phyloP scores from a whole-genome alignment of 148 eudicot species.

The Dianthus caryophyllus region DNA sequence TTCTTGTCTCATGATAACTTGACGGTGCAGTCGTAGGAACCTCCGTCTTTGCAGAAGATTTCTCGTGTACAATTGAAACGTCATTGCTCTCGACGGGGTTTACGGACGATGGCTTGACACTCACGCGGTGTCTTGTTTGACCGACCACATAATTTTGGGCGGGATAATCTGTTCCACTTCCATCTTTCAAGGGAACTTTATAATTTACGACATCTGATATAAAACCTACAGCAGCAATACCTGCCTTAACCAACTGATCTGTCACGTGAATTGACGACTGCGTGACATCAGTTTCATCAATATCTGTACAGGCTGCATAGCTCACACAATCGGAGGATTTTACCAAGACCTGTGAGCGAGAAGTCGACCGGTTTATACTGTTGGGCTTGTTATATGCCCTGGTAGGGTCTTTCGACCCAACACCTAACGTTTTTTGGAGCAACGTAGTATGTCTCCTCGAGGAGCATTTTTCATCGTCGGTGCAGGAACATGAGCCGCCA shows the following conservation, averaged over 20 bases:
- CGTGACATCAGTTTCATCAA: conserved; percentile 30
- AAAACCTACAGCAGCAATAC: conserved; percentile 71
- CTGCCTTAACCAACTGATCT: conserved; percentile 72
- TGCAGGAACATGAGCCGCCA: conserved; percentile 81
- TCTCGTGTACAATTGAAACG: conserved; percentile 27
- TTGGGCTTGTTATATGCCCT: conserved; percentile 38
- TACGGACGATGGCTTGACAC: conserved; percentile 40
- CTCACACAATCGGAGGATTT: conserved; percentile 33
- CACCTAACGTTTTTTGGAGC: conserved; percentile 39
- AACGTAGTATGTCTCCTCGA: conserved; percentile 48
- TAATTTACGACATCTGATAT: conserved; percentile 64
- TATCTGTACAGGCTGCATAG: conserved; percentile 31
- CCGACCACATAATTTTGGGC: conserved; percentile 45
- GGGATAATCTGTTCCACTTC: conserved; percentile 39
- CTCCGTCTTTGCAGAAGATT: conserved; percentile 34
- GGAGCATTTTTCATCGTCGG: conserved; percentile 78
- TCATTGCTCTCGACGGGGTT: conserved; percentile 35
- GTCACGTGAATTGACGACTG: conserved; percentile 52
- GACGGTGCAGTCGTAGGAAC: conserved; percentile 30
- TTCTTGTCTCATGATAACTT: conserved; percentile 32
- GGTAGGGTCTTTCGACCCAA: conserved; percentile 38
- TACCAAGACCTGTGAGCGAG: conserved; percentile 38
- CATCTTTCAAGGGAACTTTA: conserved; percentile 57
- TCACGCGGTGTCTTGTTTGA: conserved; percentile 37
- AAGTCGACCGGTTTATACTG: conserved; percentile 30